These are phyloP conservation scores for Arthrinium puccinioides DNA, from an alignment of 2,329 filamentous ascomycete genomes.

Conservation along the genomic window DNA sequence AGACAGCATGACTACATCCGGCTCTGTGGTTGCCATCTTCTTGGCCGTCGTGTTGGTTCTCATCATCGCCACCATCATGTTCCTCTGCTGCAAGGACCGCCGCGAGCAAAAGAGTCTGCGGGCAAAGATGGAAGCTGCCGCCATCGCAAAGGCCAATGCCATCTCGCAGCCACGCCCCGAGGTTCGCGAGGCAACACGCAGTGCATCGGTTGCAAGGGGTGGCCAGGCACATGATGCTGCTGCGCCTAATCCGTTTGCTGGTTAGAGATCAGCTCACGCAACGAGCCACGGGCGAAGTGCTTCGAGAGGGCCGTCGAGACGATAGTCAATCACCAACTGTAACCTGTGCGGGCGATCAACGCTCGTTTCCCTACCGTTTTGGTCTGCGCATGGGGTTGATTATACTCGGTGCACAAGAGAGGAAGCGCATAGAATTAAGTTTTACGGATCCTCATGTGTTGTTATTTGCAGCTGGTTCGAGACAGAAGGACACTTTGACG, in stretches of 20 bases:
- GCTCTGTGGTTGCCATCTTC: slow-evolving; percentile 39
- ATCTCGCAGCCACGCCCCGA: neutral
- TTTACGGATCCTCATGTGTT: too few relatives aligned
- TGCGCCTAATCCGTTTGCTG: slow-evolving; percentile 1
- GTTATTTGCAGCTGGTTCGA: too few relatives aligned
- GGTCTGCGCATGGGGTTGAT: too few relatives aligned
- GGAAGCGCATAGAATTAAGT: too few relatives aligned
- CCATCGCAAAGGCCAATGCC: slow-evolving; percentile 34
- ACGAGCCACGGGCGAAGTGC: too few relatives aligned
- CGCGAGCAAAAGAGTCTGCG: slow-evolving; percentile 33
- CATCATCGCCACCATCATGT: slow-evolving; percentile 33
- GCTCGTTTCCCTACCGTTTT: too few relatives aligned
- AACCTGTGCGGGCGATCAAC: too few relatives aligned
- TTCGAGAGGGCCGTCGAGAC: too few relatives aligned
- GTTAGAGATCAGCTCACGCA: neutral
- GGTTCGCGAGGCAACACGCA: neutral
- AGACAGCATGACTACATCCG: slow-evolving; percentile 28
- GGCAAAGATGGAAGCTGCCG: slow-evolving; percentile 42
- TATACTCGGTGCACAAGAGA: too few relatives aligned
- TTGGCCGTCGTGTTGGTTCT: slow-evolving; percentile 33
- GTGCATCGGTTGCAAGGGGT: neutral
- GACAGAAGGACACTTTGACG: too few relatives aligned
- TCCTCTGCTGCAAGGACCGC: slow-evolving; percentile 45
- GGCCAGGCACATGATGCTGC: neutral
- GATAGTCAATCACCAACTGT: too few relatives aligned